These are phyloP conservation scores for Globisporangium spinosum DNA, from an alignment of 352 stramenopile species.

Conservation along the genomic window DNA sequence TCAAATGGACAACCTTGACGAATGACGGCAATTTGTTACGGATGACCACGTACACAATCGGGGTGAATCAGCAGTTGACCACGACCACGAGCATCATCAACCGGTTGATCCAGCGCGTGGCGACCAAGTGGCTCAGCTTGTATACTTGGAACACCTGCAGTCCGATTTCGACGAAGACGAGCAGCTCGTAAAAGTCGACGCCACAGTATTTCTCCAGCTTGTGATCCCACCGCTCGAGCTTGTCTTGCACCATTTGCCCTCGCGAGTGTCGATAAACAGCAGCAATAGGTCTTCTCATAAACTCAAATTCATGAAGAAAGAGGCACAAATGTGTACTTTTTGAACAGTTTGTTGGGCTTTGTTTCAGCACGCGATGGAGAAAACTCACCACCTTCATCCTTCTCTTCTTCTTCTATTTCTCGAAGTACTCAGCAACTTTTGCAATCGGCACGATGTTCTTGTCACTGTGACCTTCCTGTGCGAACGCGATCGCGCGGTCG, in stretches of 20 bases:
- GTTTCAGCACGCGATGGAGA: not conserved
- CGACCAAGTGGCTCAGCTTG: not conserved
- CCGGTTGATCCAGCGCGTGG: slow-evolving; percentile 10
- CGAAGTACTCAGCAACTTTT: slow-evolving; percentile 20
- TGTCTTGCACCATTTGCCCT: not conserved
- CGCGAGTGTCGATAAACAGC: not conserved
- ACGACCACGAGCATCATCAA: slow-evolving; percentile 15
- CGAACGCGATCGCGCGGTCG: slow-evolving; percentile 43
- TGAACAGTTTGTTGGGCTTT: not conserved
- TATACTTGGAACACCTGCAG: not conserved
- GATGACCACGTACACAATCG: slow-evolving; percentile 15
- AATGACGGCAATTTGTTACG: slow-evolving; percentile 11
- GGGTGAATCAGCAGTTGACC: slow-evolving; percentile 29
- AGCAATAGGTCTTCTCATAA: not conserved
- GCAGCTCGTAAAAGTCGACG: slow-evolving; percentile 2
- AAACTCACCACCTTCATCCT: not conserved
- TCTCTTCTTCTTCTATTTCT: not conserved
- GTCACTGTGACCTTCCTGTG: slow-evolving; percentile 40
- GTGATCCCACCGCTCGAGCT: not conserved
- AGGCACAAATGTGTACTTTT: not conserved
- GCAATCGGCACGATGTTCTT: slow-evolving; percentile 20
- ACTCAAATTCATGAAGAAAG: not conserved
- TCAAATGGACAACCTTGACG: slow-evolving; percentile 10
- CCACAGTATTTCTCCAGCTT: not conserved
- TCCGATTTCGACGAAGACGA: slow-evolving; percentile 17